phyloP scores from a whole-genome alignment of 352 stramenopile genomes.

The Pythium phragmitis region DNA sequence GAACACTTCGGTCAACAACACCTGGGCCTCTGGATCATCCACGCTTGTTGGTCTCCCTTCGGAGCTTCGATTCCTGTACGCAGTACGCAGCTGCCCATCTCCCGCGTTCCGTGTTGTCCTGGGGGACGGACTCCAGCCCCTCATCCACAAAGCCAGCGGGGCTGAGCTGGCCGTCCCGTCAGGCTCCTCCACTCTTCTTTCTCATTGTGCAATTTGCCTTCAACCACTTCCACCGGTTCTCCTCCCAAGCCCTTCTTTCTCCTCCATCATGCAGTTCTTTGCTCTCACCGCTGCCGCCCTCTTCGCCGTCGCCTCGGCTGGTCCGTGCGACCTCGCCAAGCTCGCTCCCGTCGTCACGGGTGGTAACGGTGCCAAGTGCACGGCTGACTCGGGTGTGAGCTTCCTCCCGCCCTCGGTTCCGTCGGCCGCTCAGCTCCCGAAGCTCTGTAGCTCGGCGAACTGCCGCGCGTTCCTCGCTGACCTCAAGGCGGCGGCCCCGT shows the following conservation, averaged over 20 bases:
- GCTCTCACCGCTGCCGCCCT: conserved; percentile 4
- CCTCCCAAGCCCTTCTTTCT: background rate
- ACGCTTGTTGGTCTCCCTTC: too few relatives aligned
- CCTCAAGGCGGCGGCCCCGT: conserved; percentile 6
- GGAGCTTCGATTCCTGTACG: too few relatives aligned
- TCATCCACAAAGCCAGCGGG: too few relatives aligned
- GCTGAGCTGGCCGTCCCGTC: too few relatives aligned
- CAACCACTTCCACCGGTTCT: conserved; percentile 1
- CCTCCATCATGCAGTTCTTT: conserved; percentile 19
- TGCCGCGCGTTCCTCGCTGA: background rate
- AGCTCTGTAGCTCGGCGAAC: background rate
- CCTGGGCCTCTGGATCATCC: too few relatives aligned
- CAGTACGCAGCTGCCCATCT: too few relatives aligned
- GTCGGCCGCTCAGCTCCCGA: background rate
- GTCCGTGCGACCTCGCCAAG: conserved; percentile 6
- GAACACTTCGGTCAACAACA: too few relatives aligned
- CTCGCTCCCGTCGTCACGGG: background rate
- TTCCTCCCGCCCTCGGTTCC: background rate
- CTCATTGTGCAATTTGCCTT: conserved; percentile 18
- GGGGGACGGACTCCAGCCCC: too few relatives aligned
- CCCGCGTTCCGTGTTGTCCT: too few relatives aligned
- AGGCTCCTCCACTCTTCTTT: background rate
- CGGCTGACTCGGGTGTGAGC: background rate
- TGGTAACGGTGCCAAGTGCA: background rate
- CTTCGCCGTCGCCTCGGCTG: conserved; percentile 8